Base-by-base conservation (phyloP, 331 rosid species). In the Phaseolus coccineus region DNA sequence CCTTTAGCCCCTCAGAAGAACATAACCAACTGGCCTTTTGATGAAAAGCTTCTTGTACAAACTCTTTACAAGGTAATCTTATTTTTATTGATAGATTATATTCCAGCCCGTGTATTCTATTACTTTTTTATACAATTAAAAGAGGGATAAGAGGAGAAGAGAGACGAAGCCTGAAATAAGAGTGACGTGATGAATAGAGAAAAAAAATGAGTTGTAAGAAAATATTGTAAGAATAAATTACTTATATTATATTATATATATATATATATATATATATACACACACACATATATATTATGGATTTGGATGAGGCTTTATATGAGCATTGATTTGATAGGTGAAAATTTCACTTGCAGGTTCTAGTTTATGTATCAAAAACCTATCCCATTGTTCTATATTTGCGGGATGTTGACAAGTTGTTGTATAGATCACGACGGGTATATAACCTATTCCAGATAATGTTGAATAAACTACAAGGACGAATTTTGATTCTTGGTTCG, bases 401-500 rank as follows among this genome's bases (percentile, higher is more conserved):
- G 61, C 87, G 97, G 63, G 98, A 93, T 79, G 87, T 79, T 28
- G 98, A 93, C 67, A 83, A 73, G 78, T 62, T 91, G 73, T 77
- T 93, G 52, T 51, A 71, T 40, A 86, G 87, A 83, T 91, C 95
- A 5, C 87, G 69, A 47, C 88, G 88, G 80, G 84, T 82, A 40
- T 80, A 79, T 67, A 87, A 84, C 82, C 74, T 91, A 77, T 91
- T 93, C 83, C 89, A 89, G 79, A 85, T 76, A 82, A 91, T 95
- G 99, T 78, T 90, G 83, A 76, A 83, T 28, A 91, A 91, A 84
- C 52, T 95, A 52, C 81, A 94, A 16, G 99, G 99, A 53, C 81
- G 92, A 55, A 89, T 95, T 59, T 73, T 95, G 86, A 82, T 95
- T 80, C 92, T 95, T 65, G 97, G 99, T 72, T 95, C 98, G 3